Evolutionary conservation across 805 yeast species (phyloP).

Genomic region (Myxozyma sirexii): DNA sequence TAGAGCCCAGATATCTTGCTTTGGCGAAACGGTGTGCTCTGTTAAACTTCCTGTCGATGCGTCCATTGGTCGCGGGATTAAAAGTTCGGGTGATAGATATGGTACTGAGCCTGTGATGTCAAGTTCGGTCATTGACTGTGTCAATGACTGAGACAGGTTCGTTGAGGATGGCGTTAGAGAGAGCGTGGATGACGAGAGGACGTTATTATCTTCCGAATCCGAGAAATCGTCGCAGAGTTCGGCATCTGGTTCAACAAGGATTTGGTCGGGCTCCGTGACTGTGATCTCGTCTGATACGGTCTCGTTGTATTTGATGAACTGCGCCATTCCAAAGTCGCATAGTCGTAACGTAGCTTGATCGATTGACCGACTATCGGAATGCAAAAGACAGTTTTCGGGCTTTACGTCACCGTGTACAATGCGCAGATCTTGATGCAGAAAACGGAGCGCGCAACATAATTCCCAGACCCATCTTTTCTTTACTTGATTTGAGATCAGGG

Average conservation of each 20-base stretch:
- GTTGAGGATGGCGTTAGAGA: neutral
- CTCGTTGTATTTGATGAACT: conserved; percentile 30
- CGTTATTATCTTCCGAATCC: neutral
- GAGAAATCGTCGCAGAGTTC: neutral
- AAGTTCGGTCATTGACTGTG: conserved; percentile 20
- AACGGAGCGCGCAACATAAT: conserved; percentile 59
- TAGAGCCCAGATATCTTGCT: conserved; percentile 80
- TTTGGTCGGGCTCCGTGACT: neutral
- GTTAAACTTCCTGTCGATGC: conserved; percentile 40
- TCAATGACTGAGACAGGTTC: neutral
- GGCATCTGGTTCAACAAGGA: neutral
- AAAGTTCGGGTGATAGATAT: conserved; percentile 86
- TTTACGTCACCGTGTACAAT: conserved; percentile 83
- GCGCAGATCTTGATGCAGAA: conserved; percentile 62
- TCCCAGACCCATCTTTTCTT: conserved; percentile 45
- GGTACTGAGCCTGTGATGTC: conserved; percentile 75
- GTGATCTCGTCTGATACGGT: neutral
- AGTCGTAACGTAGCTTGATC: conserved; percentile 48
- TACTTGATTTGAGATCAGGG: conserved; percentile 1
- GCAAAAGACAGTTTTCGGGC: conserved; percentile 75
- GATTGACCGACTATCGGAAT: conserved; percentile 40
- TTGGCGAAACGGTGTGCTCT: conserved; percentile 49
- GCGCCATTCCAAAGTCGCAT: conserved; percentile 90
- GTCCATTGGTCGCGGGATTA: conserved; percentile 50
- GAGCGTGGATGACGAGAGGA: neutral